Base-by-base conservation (phyloP, 495 filamentous ascomycete species). In the Trichoderma orchidacearum region DNA sequence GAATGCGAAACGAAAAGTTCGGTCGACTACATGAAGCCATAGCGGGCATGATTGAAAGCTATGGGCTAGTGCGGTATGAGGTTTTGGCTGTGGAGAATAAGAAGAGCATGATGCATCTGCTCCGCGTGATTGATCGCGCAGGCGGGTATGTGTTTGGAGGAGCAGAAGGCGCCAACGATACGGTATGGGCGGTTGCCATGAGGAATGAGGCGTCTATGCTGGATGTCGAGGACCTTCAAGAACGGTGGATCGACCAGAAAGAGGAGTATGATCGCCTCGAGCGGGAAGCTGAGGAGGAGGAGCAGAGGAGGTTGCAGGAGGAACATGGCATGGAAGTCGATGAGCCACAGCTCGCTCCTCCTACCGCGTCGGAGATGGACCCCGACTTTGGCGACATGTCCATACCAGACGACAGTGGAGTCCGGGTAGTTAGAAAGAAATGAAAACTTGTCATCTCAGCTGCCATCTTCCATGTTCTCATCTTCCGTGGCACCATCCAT, bases 31-130 rank as follows among this genome's bases (percentile, higher is more conserved):
- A 97, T 68, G 76, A 82, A 55, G 92, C 93, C 0, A 86, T 98
- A 50, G 80, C 92, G 13, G 81, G 91, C 23, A 73, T 98, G 0
- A 83, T 98, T 11, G 84, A 94, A 62, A 86, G 86, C 57, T 98
- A 95, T 65, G 84, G 83, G 5, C 79, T 98, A 1, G 90, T 97
- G 1, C 80, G 80, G 3, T 98, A 95, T 64, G 90, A 96, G 68
- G 95, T 93, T 1, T 74, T 98, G 54, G 91, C 92, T 0, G 90
- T 98, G 5, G 93, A 98, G 66, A 90, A 98, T 69, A 94, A 92
- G 70, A 86, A 83, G 71, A 91, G 85, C 64, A 96, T 98, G 90
- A 94, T 91, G 83, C 84, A 83, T 60, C 75, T 98, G 7, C 70
- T 98, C 38, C 81, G 84, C 51, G 82, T 87, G 0, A 88, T 98